Base-by-base conservation (phyloP, 2,329 filamentous ascomycete species). In the Diaporthe vexans region DNA sequence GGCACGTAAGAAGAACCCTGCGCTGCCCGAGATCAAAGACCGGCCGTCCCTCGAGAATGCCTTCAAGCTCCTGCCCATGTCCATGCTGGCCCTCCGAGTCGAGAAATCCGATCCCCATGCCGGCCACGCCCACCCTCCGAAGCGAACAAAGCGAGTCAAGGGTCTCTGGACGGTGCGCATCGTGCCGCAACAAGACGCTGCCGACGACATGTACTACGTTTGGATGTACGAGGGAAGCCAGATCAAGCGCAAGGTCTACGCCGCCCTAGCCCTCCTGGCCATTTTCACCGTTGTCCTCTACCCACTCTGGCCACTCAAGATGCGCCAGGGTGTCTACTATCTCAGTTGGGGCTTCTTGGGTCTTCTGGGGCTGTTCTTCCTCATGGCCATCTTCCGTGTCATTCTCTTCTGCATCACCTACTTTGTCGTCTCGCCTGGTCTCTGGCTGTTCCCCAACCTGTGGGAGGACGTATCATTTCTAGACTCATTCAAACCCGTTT, bases 401-500 rank as follows among this genome's bases (percentile, higher is more conserved):
- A 97, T 99, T 76, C 88, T 99, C 37, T 99, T 99, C 87, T 93
- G 94, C 82, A 85, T 97, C 82, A 98, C 97, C 29, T 95, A 97
- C 84, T 97, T 98, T 81, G 88, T 89, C 21, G 88, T 91, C 0
- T 87, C 95, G 4, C 97, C 97, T 3, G 97, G 97, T 79, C 88
- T 99, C n/a, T 99, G 97, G 97, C 89, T 99, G 58, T 99, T 96
- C 85, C 97, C 97, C 65, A 99, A 99, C 82, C 86, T 99, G 26
- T 99, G 98, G 87, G 97, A 99, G 83, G 97, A 99, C 82, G 97
- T 99, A 37, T 97, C 96, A 10, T 98, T 99, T 86, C 93, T 99
- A 84, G 97, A 99, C 82, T 97, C 94, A 80, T 99, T 99, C 89
- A 93, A 93, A 81, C 97, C 97, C 26, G 85, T 98, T 8, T 99